A percentile compares a stretch with the other conserved stretches of the same genome.
Conservation (phyloP, 2,329 filamentous ascomycete genomes). For the Paecilomyces sp. region DNA sequence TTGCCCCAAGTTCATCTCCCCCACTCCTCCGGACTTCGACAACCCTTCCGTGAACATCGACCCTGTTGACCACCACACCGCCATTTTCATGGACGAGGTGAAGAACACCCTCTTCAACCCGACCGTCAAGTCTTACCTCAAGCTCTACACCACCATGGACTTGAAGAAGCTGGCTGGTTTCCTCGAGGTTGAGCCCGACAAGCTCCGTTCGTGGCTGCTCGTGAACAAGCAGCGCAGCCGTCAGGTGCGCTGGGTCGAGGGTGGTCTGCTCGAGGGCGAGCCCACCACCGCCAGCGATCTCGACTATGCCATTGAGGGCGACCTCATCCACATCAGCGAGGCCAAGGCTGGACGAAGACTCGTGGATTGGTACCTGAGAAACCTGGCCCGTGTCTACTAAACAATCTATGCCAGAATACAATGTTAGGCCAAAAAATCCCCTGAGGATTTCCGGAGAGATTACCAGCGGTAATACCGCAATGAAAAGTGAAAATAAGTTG, state of each 20-base stretch:
- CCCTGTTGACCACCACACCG: constrained; percentile 92
- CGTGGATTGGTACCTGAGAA: constrained; percentile 98
- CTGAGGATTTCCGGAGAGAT: not conserved
- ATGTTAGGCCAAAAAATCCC: not conserved
- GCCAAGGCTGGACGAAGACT: constrained; percentile 96
- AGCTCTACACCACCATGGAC: constrained; percentile 99
- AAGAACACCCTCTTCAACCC: constrained; percentile 99
- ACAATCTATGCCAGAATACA: constrained; percentile 1
- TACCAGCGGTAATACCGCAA: not conserved
- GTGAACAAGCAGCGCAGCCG: constrained; percentile 98
- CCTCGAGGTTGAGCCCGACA: constrained; percentile 93
- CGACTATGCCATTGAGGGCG: constrained; percentile 93
- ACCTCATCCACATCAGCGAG: constrained; percentile 97
- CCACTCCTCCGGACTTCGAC: constrained; percentile 94
- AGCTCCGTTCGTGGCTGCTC: constrained; percentile 84
- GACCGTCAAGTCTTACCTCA: constrained; percentile 95
- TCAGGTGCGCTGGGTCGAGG: constrained; percentile 90
- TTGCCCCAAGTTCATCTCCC: constrained; percentile 99
- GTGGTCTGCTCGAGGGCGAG: constrained; percentile 84
- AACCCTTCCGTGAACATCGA: constrained; percentile 94
- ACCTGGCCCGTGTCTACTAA: constrained; percentile 91
- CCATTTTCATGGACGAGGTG: constrained; percentile 99
- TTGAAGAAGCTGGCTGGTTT: constrained; percentile 96
- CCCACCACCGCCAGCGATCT: constrained; percentile 89
- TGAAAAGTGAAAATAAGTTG: not conserved